These are phyloP conservation scores for Aspergillus mulundensis DNA, from an alignment of 495 filamentous ascomycete genomes.

Conservation along the genomic window DNA sequence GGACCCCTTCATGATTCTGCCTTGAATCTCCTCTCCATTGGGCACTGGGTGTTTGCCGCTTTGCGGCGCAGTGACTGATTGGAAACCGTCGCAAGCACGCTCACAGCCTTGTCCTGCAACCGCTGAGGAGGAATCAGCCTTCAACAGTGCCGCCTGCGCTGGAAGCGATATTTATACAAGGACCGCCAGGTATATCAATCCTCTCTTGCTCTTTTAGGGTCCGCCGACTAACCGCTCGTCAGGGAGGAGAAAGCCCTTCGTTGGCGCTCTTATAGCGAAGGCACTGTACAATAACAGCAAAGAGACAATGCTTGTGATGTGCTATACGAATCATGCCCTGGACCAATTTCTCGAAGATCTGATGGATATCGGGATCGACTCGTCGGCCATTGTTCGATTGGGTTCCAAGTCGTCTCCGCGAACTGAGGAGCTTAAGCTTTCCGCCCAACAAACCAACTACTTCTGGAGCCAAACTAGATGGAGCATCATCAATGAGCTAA, in stretches of 20 bases:
- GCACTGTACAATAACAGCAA: conserved; percentile 47
- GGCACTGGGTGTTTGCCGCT: neutral
- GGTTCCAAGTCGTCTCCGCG: conserved; percentile 57
- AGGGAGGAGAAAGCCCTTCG: conserved; percentile 81
- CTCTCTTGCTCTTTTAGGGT: neutral
- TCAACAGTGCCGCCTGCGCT: neutral
- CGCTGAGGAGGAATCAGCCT: neutral
- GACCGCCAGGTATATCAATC: conserved; percentile 61
- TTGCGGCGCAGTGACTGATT: neutral
- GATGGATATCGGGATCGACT: conserved; percentile 55
- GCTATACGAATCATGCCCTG: conserved; percentile 68
- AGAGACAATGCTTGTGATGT: conserved; percentile 58
- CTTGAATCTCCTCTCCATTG: neutral
- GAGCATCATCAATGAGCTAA: conserved; percentile 36
- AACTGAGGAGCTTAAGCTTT: conserved; percentile 47
- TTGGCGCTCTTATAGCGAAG: conserved; percentile 65
- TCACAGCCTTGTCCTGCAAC: neutral
- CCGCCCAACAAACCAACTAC: conserved; percentile 36
- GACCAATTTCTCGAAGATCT: conserved; percentile 74
- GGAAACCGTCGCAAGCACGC: neutral
- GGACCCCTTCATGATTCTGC: neutral
- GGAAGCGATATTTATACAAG: conserved; percentile 62
- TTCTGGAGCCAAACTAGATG: conserved; percentile 25
- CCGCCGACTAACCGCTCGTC: neutral
- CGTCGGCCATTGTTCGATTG: conserved; percentile 57